These are phyloP conservation scores for Porodaedalea pini DNA, from an alignment of 1,284 basidiomycete genomes.

Conservation along the genomic window DNA sequence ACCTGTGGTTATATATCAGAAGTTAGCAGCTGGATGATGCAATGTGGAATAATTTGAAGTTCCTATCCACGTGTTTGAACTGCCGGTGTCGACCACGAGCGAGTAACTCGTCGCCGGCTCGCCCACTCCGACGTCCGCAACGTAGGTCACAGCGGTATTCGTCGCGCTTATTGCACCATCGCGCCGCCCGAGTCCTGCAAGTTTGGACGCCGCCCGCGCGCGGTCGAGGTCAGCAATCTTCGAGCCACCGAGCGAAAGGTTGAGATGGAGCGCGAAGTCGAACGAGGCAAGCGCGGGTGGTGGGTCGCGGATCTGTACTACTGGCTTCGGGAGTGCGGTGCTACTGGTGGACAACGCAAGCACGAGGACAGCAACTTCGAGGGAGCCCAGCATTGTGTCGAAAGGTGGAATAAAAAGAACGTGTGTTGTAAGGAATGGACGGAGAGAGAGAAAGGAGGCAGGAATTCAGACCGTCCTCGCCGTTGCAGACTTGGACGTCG, in stretches of 20 bases:
- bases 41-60: neutral
- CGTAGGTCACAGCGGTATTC: slow-evolving; percentile 21
- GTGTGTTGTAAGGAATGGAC: neutral
- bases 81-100: slow-evolving; percentile 19
- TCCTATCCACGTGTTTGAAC: slow-evolving; percentile 29
- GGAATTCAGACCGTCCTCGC: neutral
- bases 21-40: neutral
- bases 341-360: neutral
- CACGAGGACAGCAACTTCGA: neutral
- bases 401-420: neutral
- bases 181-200: neutral
- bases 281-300: neutral
- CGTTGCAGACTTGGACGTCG: neutral
- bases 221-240: slow-evolving; percentile 16
- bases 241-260: slow-evolving; percentile 9
- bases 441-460: neutral
- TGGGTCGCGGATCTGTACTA: neutral
- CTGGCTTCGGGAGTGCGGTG: neutral
- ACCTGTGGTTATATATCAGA: slow-evolving; percentile 3
- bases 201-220: slow-evolving; percentile 7
- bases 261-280: slow-evolving; percentile 9
- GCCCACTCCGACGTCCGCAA: slow-evolving; percentile 19
- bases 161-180: slow-evolving; percentile 2
- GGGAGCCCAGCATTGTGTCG: neutral
- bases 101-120: slow-evolving; percentile 19